phyloP scores from a whole-genome alignment of 345 rosid species.

The Pelargonium nanum region DNA sequence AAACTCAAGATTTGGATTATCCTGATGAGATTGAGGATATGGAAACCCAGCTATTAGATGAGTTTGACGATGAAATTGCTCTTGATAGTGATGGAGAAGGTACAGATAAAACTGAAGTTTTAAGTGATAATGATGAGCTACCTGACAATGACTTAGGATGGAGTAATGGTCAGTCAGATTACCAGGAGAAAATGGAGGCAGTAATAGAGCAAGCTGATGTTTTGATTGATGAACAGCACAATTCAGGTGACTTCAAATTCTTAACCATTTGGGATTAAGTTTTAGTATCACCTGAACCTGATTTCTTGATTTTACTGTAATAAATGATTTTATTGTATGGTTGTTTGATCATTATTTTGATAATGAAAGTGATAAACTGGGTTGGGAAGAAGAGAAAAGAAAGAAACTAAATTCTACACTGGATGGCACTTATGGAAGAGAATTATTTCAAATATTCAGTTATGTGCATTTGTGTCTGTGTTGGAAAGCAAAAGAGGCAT shows the following conservation, averaged over 20 bases:
- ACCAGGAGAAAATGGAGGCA: slow-evolving; percentile 14
- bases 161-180: slow-evolving; percentile 13
- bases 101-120: slow-evolving; percentile 31
- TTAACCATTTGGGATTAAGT: slow-evolving; percentile 1
- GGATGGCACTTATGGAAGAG: not conserved
- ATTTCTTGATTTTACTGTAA: not conserved
- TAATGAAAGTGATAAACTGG: not conserved
- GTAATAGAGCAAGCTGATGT: slow-evolving; percentile 13
- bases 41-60: slow-evolving; percentile 20
- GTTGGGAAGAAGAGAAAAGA: too few relatives aligned
- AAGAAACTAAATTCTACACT: not conserved
- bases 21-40: slow-evolving; percentile 7
- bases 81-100: slow-evolving; percentile 35
- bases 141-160: slow-evolving; percentile 24
- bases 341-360: not conserved
- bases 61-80: slow-evolving; percentile 11
- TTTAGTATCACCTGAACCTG: not conserved
- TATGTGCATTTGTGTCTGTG: not conserved
- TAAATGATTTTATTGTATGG: not conserved
- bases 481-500: not conserved
- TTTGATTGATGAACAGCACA: slow-evolving; percentile 12
- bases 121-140: slow-evolving; percentile 23
- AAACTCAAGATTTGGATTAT: slow-evolving; percentile 23
- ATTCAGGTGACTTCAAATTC: slow-evolving; percentile 25
- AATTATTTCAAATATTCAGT: not conserved